A percentile compares a stretch with the other conserved stretches of the same genome.
Evolutionary conservation across 2,329 filamentous ascomycete species (phyloP).

Genomic region (Graphilbum ipis-grandicollis): DNA sequence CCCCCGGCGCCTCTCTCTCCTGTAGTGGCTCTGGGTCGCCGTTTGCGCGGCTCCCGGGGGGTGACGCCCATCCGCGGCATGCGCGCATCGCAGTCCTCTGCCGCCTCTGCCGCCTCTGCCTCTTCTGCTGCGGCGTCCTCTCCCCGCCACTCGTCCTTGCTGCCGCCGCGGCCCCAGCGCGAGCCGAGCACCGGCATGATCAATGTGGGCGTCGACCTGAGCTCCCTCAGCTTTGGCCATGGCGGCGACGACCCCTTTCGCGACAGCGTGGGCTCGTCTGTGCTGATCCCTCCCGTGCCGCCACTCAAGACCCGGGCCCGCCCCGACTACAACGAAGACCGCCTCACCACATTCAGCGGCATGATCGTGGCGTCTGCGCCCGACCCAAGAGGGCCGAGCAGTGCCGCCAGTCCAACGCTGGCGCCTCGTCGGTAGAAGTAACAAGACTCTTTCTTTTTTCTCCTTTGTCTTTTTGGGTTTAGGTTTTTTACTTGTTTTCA

Average conservation of each 20-base stretch:
- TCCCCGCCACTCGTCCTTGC: too few relatives aligned
- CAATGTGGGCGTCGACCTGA: slow-evolving; percentile 33
- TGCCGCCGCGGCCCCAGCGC: too few relatives aligned
- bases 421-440: too few relatives aligned
- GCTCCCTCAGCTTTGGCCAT: slow-evolving; percentile 12
- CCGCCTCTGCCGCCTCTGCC: neutral
- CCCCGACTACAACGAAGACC: slow-evolving; percentile 8
- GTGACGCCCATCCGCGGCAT: slow-evolving; percentile 21
- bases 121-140: too few relatives aligned
- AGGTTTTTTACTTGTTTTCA: neutral
- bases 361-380: slow-evolving; percentile 32
- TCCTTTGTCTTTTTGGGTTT: neutral
- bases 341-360: slow-evolving; percentile 32
- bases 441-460: neutral
- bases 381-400: slow-evolving; percentile 20
- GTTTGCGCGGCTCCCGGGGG: slow-evolving; percentile 1
- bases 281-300: neutral
- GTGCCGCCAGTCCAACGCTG: neutral
- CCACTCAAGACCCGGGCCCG: neutral
- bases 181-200: slow-evolving; percentile 31
- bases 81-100: slow-evolving; percentile 8
- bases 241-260: neutral
- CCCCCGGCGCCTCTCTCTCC: neutral
- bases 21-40: neutral
- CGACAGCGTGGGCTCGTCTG: neutral